phyloP scores from a whole-genome alignment of 345 rosid species.

The Pistacia vera region DNA sequence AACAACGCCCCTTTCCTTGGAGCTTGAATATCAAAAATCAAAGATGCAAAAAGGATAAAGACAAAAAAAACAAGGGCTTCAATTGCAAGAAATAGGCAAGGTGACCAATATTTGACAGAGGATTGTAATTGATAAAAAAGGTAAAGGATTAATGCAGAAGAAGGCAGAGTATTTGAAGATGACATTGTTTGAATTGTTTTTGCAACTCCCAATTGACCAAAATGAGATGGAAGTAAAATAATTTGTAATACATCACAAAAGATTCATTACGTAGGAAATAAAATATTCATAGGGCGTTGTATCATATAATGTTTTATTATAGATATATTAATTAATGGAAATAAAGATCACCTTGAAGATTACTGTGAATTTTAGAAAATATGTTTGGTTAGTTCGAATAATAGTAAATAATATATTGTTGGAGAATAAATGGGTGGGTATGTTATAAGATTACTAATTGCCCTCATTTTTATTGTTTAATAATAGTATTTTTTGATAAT shows the following conservation, averaged over 20 bases:
- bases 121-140: neutral
- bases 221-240: neutral
- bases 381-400: too few relatives aligned
- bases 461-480: too few relatives aligned
- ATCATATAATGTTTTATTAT: too few relatives aligned
- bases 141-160: neutral
- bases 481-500: too few relatives aligned
- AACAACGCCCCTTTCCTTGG: neutral
- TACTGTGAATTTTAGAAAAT: too few relatives aligned
- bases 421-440: too few relatives aligned
- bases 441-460: too few relatives aligned
- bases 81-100: neutral
- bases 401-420: too few relatives aligned
- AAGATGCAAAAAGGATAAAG: constrained; percentile 7
- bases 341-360: too few relatives aligned
- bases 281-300: neutral
- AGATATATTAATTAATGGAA: too few relatives aligned
- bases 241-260: neutral
- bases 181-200: neutral
- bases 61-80: neutral
- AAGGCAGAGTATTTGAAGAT: neutral
- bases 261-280: neutral
- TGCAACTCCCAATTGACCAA: neutral
- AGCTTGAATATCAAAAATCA: neutral
- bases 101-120: neutral